Evolutionary conservation across 768 basidiomycete species (phyloP), one percentile per base, ranked within the genome.

Genomic region (Daedalea quercina): DNA sequence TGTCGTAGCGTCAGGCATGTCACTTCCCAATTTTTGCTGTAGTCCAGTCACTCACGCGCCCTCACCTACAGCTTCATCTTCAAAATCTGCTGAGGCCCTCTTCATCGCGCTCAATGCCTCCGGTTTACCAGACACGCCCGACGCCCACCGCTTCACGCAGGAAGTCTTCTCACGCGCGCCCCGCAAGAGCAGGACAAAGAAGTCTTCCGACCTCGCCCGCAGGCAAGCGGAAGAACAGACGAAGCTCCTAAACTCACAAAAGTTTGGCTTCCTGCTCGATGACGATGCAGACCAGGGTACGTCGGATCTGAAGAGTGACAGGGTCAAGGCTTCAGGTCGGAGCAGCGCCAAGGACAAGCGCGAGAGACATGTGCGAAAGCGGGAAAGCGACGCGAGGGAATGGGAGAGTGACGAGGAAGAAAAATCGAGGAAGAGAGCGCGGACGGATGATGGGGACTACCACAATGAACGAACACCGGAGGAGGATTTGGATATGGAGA

Each of bases 321-420:
- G 58, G 50, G 67, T 64, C 58, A 63, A 61, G 46, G 55, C 55
- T 52, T 61, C 55, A 65, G 67, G 54, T 43, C 63, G 54, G 69
- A 69, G 66, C 63, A 74, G 72, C 56, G 76, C 76, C 58, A 81
- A 81, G 53, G 79, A 75, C 54, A 71, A 73, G 51, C 73, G 72
- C 61, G 85, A 87, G 34, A 76, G 82, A 52, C 80, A 84, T 55
- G 74, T 79, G 35, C 76, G 93, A 58, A 94, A 94, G 67, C 75
- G 92, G 46, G 92, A 94, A 26, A 79, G 82, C 53, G 87, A 90
- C 56, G 80, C 73, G 20, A 85, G 82, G 51, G 87, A 90, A 54
- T 94, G 94, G 92, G 88, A 91, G 67, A 91, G 89, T 59, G 93
- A 92, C 56, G 91, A 90, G 55, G 92, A 94, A 53, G 90, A 92